These are phyloP conservation scores for Hypoxylon crocopeplum DNA, from an alignment of 495 filamentous ascomycete species.

Conservation along the genomic window DNA sequence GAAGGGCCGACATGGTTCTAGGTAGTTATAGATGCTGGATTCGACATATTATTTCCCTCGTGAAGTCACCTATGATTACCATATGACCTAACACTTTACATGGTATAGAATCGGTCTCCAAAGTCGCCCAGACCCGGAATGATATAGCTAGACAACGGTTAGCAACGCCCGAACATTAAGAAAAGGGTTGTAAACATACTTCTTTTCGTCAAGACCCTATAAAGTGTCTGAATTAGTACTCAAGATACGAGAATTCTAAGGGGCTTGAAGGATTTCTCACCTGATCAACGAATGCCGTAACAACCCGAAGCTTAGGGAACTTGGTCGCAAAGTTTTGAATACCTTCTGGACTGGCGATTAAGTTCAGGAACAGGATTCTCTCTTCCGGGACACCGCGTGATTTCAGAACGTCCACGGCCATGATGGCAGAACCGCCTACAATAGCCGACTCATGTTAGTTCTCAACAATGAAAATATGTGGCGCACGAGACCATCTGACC, in stretches of 20 bases:
- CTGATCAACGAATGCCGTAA: slow-evolving; percentile 96
- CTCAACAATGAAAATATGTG: slow-evolving; percentile 18
- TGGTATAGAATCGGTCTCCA: slow-evolving; percentile 94
- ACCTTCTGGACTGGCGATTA: slow-evolving; percentile 94
- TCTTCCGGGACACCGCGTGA: slow-evolving; percentile 92
- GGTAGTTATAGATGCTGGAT: slow-evolving; percentile 2
- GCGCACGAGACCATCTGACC: slow-evolving; percentile 58
- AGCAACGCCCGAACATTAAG: slow-evolving; percentile 18
- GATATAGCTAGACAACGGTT: slow-evolving; percentile 75
- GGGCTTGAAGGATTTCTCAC: slow-evolving; percentile 28
- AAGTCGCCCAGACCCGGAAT: slow-evolving; percentile 96
- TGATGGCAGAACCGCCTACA: slow-evolving; percentile 89
- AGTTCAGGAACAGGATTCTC: slow-evolving; percentile 91
- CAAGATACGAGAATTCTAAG: background rate
- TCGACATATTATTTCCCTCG: slow-evolving; percentile 5
- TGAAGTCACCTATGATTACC: slow-evolving; percentile 25
- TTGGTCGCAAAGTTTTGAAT: slow-evolving; percentile 87
- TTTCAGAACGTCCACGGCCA: slow-evolving; percentile 92
- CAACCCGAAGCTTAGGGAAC: slow-evolving; percentile 90
- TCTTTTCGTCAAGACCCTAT: slow-evolving; percentile 90
- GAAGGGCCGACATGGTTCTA: background rate
- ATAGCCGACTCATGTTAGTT: slow-evolving; percentile 16
- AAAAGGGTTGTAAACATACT: slow-evolving; percentile 62
- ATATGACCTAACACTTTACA: slow-evolving; percentile 59
- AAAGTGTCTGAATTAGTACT: slow-evolving; percentile 35